Percentiles rank a stretch among this genome's conserved stretches.
Evolutionary conservation across 2,329 filamentous ascomycete species (phyloP).

Genomic region (Penicillium olsonii): DNA sequence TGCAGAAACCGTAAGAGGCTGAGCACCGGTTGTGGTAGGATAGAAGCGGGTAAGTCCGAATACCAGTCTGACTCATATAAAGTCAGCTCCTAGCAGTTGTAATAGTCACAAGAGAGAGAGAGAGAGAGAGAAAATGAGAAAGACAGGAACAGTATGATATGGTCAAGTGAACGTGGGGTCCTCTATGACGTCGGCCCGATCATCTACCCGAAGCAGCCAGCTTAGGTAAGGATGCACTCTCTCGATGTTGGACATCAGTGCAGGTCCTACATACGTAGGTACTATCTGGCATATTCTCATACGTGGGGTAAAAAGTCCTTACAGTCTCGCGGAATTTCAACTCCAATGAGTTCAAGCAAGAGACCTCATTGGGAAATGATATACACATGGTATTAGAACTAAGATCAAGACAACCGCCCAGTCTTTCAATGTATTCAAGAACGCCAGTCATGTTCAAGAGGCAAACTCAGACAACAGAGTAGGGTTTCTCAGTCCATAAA

Average conservation of each 20-base stretch:
- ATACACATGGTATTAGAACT: neutral
- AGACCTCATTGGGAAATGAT: neutral
- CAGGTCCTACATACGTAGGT: too few relatives aligned
- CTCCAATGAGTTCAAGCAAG: neutral
- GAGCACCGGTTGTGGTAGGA: constrained; percentile 5
- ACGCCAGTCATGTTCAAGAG: constrained; percentile 17
- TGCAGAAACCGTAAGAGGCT: constrained; percentile 9
- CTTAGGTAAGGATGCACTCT: constrained; percentile 2
- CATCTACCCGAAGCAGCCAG: constrained; percentile 9
- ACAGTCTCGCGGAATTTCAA: neutral
- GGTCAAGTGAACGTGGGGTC: constrained; percentile 21
- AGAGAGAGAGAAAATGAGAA: constrained; percentile 1
- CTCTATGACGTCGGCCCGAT: constrained; percentile 29
- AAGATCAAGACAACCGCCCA: neutral
- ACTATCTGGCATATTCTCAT: neutral
- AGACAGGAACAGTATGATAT: neutral
- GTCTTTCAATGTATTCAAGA: constrained; percentile 21
- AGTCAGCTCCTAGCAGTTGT: constrained; percentile 15
- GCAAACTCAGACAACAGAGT: constrained; percentile 5
- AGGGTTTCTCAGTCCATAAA: constrained; percentile 18
- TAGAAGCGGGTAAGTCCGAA: constrained; percentile 1
- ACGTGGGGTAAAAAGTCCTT: neutral
- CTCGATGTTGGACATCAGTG: neutral
- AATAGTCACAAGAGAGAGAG: constrained; percentile 12
- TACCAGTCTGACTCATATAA: constrained; percentile 10